A percentile compares a stretch with the other conserved stretches of the same genome.
Evolutionary conservation across 1,284 basidiomycete species (phyloP).

Genomic region (Sanghuangporus sanghuang): DNA sequence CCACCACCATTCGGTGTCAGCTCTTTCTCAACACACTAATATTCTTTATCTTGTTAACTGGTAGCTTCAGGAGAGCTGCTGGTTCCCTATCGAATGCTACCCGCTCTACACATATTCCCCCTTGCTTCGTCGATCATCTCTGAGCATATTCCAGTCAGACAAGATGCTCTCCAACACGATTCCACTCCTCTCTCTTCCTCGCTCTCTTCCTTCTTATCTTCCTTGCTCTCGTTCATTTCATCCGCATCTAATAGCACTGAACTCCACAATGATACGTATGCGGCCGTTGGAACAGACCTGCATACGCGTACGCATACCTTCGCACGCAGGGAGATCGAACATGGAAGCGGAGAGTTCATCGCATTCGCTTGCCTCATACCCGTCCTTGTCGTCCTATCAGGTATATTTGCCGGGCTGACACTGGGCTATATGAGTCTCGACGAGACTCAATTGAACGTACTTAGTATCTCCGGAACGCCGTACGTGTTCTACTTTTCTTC

Average conservation of each 20-base stretch:
- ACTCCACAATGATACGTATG: background rate
- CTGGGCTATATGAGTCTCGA: constrained; percentile 92
- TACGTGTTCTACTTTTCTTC: constrained; percentile 33
- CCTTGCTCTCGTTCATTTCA: background rate
- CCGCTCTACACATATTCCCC: constrained; percentile 8
- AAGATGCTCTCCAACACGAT: constrained; percentile 4
- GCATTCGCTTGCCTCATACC: constrained; percentile 34
- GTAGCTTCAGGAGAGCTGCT: constrained; percentile 15
- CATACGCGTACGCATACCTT: background rate
- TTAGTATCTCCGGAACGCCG: constrained; percentile 80
- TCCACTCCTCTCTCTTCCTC: background rate
- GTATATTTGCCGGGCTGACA: constrained; percentile 70
- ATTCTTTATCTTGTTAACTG: background rate
- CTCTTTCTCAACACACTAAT: background rate
- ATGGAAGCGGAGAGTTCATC: background rate
- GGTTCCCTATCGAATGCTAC: constrained; percentile 14
- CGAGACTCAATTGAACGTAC: constrained; percentile 86
- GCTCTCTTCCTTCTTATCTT: background rate
- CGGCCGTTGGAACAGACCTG: background rate
- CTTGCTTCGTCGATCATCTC: constrained; percentile 16
- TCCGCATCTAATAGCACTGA: background rate
- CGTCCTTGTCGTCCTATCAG: constrained; percentile 47
- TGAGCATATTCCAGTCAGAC: constrained; percentile 5
- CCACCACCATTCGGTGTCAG: background rate
- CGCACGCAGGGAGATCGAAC: constrained; percentile 8